Evolutionary conservation across 768 basidiomycete genomes (phyloP).

Genomic region (Psilocybe cyanescens): DNA sequence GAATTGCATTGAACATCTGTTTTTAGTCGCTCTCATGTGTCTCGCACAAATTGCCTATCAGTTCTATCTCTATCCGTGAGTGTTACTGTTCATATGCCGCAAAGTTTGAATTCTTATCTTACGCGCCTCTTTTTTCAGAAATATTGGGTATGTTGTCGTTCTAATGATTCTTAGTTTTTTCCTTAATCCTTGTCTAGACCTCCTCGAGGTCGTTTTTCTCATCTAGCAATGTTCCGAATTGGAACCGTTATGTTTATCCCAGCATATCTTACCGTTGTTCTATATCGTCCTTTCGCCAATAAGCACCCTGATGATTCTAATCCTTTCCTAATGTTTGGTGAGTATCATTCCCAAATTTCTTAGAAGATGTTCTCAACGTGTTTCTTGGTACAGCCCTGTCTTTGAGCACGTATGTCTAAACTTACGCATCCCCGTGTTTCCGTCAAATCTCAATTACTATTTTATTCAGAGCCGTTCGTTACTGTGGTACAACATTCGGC

Average conservation of each 20-base stretch:
- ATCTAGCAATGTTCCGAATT: constrained; percentile 88
- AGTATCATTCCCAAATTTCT: constrained; percentile 27
- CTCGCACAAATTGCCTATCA: constrained; percentile 93
- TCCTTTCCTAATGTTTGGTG: constrained; percentile 80
- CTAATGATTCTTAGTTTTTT: not conserved
- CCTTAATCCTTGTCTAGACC: constrained; percentile 48
- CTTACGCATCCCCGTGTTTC: not conserved
- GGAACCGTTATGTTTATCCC: constrained; percentile 89
- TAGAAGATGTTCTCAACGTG: not conserved
- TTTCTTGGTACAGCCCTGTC: constrained; percentile 54
- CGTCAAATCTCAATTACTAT: not conserved
- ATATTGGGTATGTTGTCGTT: constrained; percentile 55
- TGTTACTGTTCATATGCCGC: constrained; percentile 10
- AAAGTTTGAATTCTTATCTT: not conserved
- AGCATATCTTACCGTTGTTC: constrained; percentile 79
- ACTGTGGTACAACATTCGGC: constrained; percentile 85
- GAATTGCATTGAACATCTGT: constrained; percentile 5
- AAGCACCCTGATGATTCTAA: constrained; percentile 66
- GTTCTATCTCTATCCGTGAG: constrained; percentile 89
- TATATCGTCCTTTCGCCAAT: constrained; percentile 78
- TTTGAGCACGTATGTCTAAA: constrained; percentile 74
- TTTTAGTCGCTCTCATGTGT: constrained; percentile 86
- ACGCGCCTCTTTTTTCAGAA: constrained; percentile 37
- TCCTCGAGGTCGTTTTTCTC: constrained; percentile 82
- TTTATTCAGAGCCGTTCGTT: constrained; percentile 72